Percentiles rank a stretch among this genome's conserved stretches.
These are phyloP conservation scores for Mycena venus DNA, from an alignment of 768 basidiomycete genomes.

Conservation along the genomic window DNA sequence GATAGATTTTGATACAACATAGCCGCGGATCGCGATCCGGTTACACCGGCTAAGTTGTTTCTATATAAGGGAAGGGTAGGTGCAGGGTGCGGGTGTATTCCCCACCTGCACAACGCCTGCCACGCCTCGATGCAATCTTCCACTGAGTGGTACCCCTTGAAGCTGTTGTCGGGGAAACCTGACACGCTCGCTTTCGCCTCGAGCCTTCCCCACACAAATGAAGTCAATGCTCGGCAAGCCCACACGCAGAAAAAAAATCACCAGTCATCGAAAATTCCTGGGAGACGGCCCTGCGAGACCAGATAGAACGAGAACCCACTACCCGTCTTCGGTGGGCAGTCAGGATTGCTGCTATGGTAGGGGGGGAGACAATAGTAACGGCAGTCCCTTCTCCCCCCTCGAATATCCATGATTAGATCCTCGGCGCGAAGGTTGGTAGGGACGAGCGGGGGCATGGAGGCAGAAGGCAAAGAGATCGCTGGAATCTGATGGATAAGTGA, in stretches of 20 bases:
- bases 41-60: too few species aligned
- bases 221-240: not conserved
- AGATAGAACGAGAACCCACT: not conserved
- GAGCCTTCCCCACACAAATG: not conserved
- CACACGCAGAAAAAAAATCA: not conserved
- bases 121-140: not conserved
- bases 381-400: not conserved
- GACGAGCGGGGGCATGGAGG: too few species aligned
- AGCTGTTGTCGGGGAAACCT: not conserved
- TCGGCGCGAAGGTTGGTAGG: not conserved
- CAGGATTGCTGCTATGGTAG: not conserved
- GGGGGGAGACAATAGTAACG: not conserved
- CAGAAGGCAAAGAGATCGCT: too few species aligned
- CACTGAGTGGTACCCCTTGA: not conserved
- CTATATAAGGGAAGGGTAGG: too few species aligned
- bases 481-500: too few species aligned
- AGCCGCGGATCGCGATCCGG: too few species aligned
- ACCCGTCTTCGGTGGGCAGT: too few species aligned
- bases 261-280: not conserved
- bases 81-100: not conserved
- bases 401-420: not conserved
- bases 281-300: not conserved
- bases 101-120: not conserved
- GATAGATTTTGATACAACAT: too few species aligned
- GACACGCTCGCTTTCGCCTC: not conserved